Base-by-base conservation (phyloP, 352 stramenopile species). In the Thraustochytrium striatum region DNA sequence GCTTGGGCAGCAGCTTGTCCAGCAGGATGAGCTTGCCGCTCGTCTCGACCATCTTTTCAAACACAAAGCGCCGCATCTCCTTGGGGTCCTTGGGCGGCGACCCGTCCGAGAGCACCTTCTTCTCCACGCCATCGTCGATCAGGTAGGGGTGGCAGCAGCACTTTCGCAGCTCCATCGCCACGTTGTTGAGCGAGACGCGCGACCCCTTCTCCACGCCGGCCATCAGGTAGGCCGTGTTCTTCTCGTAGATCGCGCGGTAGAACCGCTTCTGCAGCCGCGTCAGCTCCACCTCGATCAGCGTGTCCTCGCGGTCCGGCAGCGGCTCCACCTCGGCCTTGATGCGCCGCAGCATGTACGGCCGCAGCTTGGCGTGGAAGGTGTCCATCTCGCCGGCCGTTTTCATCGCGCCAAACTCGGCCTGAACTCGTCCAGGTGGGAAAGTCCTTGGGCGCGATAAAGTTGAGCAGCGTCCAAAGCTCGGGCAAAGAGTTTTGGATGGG, bases 221-320 rank as follows among this genome's bases (percentile, higher is more conserved):
- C 43, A 72, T n/a, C 5, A 97, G 85, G 78, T 96, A 96, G 55
- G 94, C 88, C 0, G 89, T 95, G 85, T 99, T 99, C 84, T 98
- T 98, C 86, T 99, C 96, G 85, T 98, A 99, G 30, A 99, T 95
- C 1, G 97, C 96, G 35, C 95, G 88, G 83, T 99, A 99, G 84
- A 98, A 99, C 84, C 98, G 93, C 86, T 99, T 99, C 85, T 99
- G 97, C 36, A 98, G 91, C 19, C 92, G 97, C 38, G 97, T 99
- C n/a, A 99, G 88, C 84, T 99, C 96, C 25, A 99, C 96, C 87
- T 99, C 97, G 82, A 99, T 96, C 52, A 99, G 95, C 19, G 96
- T 99, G 84, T 99, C 97, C 85, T 99, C 92, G 82, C 98, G 98
- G 0, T 94, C 94, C 30, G 95, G 95, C 62, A 98, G 93, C 83